These are phyloP conservation scores for Colletotrichum higginsianum DNA, from an alignment of 2,329 filamentous ascomycete species.

Conservation along the genomic window DNA sequence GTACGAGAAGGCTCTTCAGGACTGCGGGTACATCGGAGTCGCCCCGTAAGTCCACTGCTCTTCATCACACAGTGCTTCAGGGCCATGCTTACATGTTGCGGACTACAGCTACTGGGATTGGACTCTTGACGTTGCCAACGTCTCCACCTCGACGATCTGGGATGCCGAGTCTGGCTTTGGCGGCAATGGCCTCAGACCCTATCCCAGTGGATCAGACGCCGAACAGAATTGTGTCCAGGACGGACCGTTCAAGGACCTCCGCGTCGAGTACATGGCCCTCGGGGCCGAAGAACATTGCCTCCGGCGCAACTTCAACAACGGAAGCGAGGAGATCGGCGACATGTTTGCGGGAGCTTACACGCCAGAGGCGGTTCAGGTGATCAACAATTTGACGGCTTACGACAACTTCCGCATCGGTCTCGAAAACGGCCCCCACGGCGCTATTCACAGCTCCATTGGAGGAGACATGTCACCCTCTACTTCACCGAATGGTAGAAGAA, in stretches of 20 bases:
- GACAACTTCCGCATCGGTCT: constrained; percentile 26
- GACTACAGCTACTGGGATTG: constrained; percentile 53
- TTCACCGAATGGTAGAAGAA: constrained; percentile 45
- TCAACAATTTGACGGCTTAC: too few species aligned
- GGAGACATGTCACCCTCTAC: constrained; percentile 50
- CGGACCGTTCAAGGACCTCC: constrained; percentile 47
- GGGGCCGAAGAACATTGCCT: constrained; percentile 46
- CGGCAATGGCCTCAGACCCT: constrained; percentile 46
- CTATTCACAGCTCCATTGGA: constrained; percentile 46
- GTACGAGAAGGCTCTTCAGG: constrained; percentile 49
- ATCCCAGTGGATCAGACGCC: neutral
- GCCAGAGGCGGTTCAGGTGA: constrained; percentile 32
- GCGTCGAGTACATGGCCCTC: constrained; percentile 42
- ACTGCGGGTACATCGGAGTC: constrained; percentile 43
- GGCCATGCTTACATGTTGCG: too few species aligned
- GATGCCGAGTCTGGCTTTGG: constrained; percentile 49
- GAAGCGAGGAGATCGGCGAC: constrained; percentile 24
- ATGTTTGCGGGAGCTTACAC: constrained; percentile 14
- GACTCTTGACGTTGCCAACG: constrained; percentile 49
- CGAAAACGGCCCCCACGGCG: constrained; percentile 48
- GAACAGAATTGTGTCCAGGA: constrained; percentile 32
- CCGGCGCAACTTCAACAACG: constrained; percentile 45
- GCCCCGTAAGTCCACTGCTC: too few species aligned
- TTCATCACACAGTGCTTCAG: too few species aligned
- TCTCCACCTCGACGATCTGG: constrained; percentile 46